Percentiles rank a stretch among this genome's conserved stretches.
These are phyloP conservation scores for Trebouxia sp. DNA, from an alignment of 139 green algal species.

Conservation along the genomic window DNA sequence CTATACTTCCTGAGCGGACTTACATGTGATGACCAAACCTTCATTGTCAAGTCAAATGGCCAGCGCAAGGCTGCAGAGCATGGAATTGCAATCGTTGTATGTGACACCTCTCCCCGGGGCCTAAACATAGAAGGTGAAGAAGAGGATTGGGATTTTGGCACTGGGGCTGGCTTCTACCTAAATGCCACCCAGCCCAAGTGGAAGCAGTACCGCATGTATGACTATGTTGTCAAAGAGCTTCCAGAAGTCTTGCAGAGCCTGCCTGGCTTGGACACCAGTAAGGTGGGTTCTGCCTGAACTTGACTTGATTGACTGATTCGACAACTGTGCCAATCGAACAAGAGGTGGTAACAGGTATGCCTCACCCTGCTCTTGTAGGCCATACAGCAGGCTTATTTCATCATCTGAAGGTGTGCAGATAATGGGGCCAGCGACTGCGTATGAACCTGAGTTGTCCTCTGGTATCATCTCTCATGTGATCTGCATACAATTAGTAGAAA, in stretches of 20 bases:
- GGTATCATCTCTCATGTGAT: no score
- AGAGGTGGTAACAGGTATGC: no score
- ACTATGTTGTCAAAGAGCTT: constrained; percentile 87
- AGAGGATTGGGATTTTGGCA: constrained; percentile 74
- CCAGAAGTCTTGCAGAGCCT: constrained; percentile 54
- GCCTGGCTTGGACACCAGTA: constrained; percentile 50
- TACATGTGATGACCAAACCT: constrained; percentile 94
- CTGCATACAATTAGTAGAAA: no score
- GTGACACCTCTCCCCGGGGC: constrained; percentile 93
- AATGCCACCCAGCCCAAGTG: constrained; percentile 76
- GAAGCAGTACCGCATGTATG: constrained; percentile 94
- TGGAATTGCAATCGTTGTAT: constrained; percentile 77
- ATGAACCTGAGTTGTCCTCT: no score
- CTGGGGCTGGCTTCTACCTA: constrained; percentile 83
- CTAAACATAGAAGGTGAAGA: constrained; percentile 59
- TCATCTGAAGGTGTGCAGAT: no score
- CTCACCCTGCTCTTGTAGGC: no score
- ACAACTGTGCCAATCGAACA: background rate
- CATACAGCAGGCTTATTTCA: no score
- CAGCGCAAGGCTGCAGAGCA: constrained; percentile 71
- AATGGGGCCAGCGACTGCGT: no score
- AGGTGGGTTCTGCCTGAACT: background rate
- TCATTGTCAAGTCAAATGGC: constrained; percentile 80
- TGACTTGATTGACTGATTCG: background rate
- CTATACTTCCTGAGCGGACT: constrained; percentile 91